Evolutionary conservation across 768 basidiomycete species (phyloP).

Genomic region (Tephrocybe sp.): DNA sequence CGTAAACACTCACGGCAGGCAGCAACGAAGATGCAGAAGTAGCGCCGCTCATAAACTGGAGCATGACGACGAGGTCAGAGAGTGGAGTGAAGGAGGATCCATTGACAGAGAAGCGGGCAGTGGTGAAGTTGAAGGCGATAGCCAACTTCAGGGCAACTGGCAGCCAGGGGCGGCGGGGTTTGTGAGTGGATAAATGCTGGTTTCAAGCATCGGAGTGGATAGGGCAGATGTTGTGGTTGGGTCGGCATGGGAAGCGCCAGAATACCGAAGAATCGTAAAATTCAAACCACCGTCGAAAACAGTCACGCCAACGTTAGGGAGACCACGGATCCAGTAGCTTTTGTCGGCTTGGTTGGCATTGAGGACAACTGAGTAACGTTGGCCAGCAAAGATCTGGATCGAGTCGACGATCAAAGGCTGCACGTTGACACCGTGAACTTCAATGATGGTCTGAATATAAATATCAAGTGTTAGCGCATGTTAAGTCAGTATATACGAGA

Average conservation of each 20-base stretch:
- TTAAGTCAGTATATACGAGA: neutral
- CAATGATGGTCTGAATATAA: constrained; percentile 27
- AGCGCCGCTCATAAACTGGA: constrained; percentile 50
- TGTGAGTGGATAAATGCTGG: constrained; percentile 27
- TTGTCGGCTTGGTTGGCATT: constrained; percentile 35
- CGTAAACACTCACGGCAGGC: constrained; percentile 38
- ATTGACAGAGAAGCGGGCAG: constrained; percentile 19
- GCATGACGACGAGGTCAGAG: constrained; percentile 34
- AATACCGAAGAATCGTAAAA: constrained; percentile 51
- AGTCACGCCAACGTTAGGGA: constrained; percentile 36
- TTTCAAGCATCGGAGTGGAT: constrained; percentile 15
- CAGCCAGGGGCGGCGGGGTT: constrained; percentile 27
- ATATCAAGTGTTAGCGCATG: neutral
- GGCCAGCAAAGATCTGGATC: constrained; percentile 35
- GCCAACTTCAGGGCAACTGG: constrained; percentile 33
- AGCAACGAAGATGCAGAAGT: constrained; percentile 36
- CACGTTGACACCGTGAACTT: constrained; percentile 34
- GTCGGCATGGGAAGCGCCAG: constrained; percentile 40
- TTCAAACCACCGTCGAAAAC: constrained; percentile 37
- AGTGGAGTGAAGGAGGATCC: constrained; percentile 32
- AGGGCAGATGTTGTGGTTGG: constrained; percentile 33
- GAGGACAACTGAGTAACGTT: constrained; percentile 43
- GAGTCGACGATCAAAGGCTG: constrained; percentile 37
- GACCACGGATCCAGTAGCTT: constrained; percentile 41
- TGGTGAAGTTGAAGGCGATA: constrained; percentile 17